A percentile compares a stretch with the other conserved stretches of the same genome.
Conservation (phyloP, 352 stramenopile genomes). For the Globisporangium heterothallicum region DNA sequence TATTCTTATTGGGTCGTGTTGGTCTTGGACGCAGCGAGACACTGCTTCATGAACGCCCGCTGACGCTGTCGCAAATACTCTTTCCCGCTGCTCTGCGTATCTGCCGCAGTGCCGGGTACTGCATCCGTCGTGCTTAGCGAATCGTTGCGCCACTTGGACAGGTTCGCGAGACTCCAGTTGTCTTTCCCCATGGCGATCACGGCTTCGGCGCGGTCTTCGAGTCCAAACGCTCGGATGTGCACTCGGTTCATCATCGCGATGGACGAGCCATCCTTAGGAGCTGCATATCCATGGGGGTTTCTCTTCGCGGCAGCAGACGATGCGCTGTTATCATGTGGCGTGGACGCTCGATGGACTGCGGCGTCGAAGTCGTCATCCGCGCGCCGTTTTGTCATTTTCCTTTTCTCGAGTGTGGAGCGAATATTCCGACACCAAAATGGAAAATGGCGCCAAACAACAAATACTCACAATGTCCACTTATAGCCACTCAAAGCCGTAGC, state of each 20-base stretch:
- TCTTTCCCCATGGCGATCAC: constrained; percentile 45
- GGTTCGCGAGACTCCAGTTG: constrained; percentile 51
- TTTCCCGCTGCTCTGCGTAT: constrained; percentile 16
- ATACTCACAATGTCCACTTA: neutral
- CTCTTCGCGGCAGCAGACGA: neutral
- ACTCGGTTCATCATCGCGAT: constrained; percentile 20
- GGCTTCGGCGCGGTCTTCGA: constrained; percentile 73
- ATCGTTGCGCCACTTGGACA: constrained; percentile 65
- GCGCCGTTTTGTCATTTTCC: constrained; percentile 7
- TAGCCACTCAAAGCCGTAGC: constrained; percentile 10
- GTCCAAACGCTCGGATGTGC: constrained; percentile 60
- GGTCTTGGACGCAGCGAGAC: constrained; percentile 1
- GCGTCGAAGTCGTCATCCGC: neutral
- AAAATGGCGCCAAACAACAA: constrained; percentile 10
- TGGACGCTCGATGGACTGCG: neutral
- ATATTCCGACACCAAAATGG: neutral
- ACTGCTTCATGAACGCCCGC: constrained; percentile 62
- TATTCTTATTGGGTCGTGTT: neutral
- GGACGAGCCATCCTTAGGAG: neutral
- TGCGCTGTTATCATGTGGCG: neutral
- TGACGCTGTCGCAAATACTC: constrained; percentile 66
- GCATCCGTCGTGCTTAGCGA: constrained; percentile 1
- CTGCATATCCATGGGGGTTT: neutral
- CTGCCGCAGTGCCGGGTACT: neutral
- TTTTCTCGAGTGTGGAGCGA: neutral